Evolutionary conservation across 2,329 filamentous ascomycete genomes (phyloP).

Genomic region (Aspergillus eucalypticola): DNA sequence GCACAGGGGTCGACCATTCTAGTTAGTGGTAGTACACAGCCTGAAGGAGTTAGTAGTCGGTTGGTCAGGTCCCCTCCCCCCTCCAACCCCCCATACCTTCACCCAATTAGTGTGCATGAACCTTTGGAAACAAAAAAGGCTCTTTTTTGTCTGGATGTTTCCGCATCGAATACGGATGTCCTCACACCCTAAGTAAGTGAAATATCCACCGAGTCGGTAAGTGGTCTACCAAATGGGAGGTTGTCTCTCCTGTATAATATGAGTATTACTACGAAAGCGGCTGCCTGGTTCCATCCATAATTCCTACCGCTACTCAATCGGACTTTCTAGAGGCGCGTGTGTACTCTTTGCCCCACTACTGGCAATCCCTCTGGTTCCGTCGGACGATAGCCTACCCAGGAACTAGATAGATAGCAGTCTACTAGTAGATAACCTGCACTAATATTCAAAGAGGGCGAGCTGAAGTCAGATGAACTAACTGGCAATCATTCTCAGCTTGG

Average conservation of each 20-base stretch:
- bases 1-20: neutral
- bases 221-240: neutral
- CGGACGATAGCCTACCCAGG: neutral
- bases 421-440: neutral
- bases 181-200: neutral
- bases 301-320: slow-evolving; percentile 3
- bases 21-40: neutral
- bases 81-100: neutral
- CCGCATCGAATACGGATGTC: neutral
- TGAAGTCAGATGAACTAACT: neutral
- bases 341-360: neutral
- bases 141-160: neutral
- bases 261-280: neutral
- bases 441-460: neutral
- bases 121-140: neutral
- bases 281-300: slow-evolving; percentile 1
- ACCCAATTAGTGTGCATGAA: neutral
- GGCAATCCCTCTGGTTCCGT: neutral
- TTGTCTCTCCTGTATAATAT: neutral
- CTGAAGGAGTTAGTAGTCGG: neutral
- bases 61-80: neutral
- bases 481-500: neutral
- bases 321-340: slow-evolving; percentile 2
- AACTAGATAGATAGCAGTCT: neutral
- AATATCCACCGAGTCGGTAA: neutral